Conservation (phyloP, 345 rosid species). For the Gossypium herbaceum region DNA sequence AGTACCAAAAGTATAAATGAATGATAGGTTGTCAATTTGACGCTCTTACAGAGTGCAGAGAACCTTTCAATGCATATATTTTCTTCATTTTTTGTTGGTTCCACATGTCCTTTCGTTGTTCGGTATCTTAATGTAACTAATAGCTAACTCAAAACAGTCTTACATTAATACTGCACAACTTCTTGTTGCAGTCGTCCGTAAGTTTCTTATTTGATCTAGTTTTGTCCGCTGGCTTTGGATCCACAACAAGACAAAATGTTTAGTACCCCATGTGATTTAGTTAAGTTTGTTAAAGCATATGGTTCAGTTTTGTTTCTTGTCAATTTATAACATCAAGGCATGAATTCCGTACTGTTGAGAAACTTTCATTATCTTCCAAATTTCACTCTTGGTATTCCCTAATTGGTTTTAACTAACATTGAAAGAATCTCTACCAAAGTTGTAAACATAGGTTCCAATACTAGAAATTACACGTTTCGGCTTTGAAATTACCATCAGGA, state of each 20-base stretch:
- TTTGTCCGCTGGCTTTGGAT: too few species aligned
- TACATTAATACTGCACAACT: background rate
- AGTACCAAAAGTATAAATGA: conserved; percentile 1
- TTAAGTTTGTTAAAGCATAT: background rate
- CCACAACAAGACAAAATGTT: too few species aligned
- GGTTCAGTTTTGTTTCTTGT: background rate
- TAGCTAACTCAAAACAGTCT: too few species aligned
- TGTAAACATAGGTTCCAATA: background rate
- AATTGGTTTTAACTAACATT: too few species aligned
- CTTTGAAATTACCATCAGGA: too few species aligned
- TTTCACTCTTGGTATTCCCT: background rate
- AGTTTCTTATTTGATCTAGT: background rate
- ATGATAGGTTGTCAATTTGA: background rate
- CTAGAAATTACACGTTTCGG: background rate
- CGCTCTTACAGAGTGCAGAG: background rate
- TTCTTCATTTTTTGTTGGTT: too few species aligned
- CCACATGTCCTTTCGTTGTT: too few species aligned
- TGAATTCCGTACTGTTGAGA: background rate
- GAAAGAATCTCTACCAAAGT: background rate
- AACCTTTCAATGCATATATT: background rate
- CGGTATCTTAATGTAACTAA: too few species aligned
- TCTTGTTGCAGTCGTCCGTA: background rate
- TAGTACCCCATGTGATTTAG: too few species aligned
- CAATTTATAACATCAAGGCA: background rate
- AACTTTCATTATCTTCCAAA: background rate